Evolutionary conservation across 2,329 filamentous ascomycete species (phyloP), one percentile per base, ranked within the genome.

Genomic region (Diplodia seriata): DNA sequence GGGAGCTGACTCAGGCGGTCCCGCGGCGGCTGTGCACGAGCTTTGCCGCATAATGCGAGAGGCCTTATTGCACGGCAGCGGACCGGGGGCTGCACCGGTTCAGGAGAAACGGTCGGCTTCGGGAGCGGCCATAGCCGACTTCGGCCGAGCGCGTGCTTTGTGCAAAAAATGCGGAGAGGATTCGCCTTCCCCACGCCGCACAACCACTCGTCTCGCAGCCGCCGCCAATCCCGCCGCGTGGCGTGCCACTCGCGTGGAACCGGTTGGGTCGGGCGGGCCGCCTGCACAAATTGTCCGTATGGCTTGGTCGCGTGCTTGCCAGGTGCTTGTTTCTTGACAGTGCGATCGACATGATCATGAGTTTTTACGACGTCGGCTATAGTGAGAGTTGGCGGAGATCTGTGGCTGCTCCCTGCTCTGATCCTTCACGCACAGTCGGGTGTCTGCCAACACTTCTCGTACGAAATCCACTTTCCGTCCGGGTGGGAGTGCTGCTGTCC

Each of bases 111-210:
- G 43, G 7, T 20, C 18, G n/a, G 18, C 18, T 47, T 47, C 43
- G 43, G 43, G 43, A 47, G 14, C 43, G 18, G 40, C 8, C 31
- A 6, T 36, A 9, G 43, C 18, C 43, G 43, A 14, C 12, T 23
- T 63, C 47, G 43, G 59, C 59, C 57, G 57, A 62, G n/a, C 11
- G 15, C 18, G 53, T 31, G 31, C 23, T n/a, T 31, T 53, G 50
- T 15, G 50, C 50, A 20, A 20, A n/a, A 31, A 53, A 29, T 29
- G 50, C 23, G 50, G 50, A 26, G 33, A 36, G 33, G 50, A 7
- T 31, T 15, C 2, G 20, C 50, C 3, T 31, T 29, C 23, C 50
- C 50, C 29, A 26, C 23, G 50, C 50, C 12, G 50, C 50, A 53
- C 18, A 47, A 47, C 31, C 31, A 33, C 8, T 33, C 5, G 5